phyloP scores from a whole-genome alignment of 805 yeast genomes.

The Pichia gijzeniarum region DNA sequence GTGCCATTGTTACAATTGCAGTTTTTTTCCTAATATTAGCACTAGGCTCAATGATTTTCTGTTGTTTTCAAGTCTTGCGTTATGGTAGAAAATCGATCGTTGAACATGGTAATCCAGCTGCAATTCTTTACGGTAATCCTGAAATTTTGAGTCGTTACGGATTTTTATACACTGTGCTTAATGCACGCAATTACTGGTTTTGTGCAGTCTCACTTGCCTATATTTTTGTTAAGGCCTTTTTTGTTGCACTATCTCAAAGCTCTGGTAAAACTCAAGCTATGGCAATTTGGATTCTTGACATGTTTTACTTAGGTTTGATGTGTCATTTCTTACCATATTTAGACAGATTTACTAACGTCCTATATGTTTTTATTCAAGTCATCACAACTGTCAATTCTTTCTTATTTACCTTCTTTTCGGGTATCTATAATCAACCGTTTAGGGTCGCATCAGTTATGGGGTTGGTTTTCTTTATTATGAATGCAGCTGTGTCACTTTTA shows the following conservation, averaged over 20 bases:
- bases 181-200: conserved; percentile 79
- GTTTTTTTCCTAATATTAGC: conserved; percentile 61
- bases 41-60: conserved; percentile 54
- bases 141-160: conserved; percentile 73
- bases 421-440: conserved; percentile 73
- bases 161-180: conserved; percentile 83
- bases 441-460: conserved; percentile 85
- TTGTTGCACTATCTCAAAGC: conserved; percentile 72
- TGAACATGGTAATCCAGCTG: conserved; percentile 75
- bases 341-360: conserved; percentile 74
- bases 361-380: conserved; percentile 65
- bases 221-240: conserved; percentile 58
- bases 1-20: conserved; percentile 82
- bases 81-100: conserved; percentile 59
- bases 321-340: conserved; percentile 67
- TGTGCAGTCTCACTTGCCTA: conserved; percentile 58
- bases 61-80: conserved; percentile 54
- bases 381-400: conserved; percentile 76
- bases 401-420: conserved; percentile 79
- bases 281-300: conserved; percentile 68
- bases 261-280: conserved; percentile 80
- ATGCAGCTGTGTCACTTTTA: conserved; percentile 81
- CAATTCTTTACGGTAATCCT: conserved; percentile 74
- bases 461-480: conserved; percentile 79
- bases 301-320: conserved; percentile 58